Percentiles rank a stretch among this genome's conserved stretches.
Evolutionary conservation across 176 grass and related monocot genomes (phyloP).

Genomic region (Areca catechu): DNA sequence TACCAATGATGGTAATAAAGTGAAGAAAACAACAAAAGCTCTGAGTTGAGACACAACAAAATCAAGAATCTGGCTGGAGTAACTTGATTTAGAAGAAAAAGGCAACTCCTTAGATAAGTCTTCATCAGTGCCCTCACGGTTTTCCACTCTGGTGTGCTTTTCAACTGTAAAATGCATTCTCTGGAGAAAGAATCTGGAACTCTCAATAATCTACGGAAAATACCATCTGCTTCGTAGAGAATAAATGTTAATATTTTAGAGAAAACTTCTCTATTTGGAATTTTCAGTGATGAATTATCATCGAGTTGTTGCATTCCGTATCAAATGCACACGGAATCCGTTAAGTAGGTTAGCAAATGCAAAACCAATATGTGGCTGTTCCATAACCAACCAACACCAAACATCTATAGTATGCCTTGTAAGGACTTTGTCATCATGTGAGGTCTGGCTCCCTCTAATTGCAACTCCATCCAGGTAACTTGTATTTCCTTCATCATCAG

Average conservation of each 20-base stretch:
- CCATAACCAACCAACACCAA: conserved; percentile 77
- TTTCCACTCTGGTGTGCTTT: conserved; percentile 47
- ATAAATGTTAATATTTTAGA: conserved; percentile 63
- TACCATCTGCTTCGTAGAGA: conserved; percentile 44
- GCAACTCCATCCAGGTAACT: conserved; percentile 13
- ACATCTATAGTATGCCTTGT: conserved; percentile 67
- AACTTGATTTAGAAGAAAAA: conserved; percentile 70
- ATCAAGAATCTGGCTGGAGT: conserved; percentile 32
- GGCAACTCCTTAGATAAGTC: conserved; percentile 53
- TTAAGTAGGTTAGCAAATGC: conserved; percentile 53
- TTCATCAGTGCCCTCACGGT: conserved; percentile 49
- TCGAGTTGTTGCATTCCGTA: conserved; percentile 49
- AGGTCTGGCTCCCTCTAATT: neutral
- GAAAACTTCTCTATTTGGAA: conserved; percentile 50
- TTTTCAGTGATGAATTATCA: conserved; percentile 30
- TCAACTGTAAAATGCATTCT: conserved; percentile 56
- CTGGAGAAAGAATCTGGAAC: conserved; percentile 43
- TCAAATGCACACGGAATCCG: conserved; percentile 53
- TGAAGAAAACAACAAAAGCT: conserved; percentile 10
- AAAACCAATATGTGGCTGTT: conserved; percentile 53
- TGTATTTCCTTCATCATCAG: conserved; percentile 48
- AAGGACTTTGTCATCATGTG: conserved; percentile 39
- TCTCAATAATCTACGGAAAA: conserved; percentile 59
- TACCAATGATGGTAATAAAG: conserved; percentile 26
- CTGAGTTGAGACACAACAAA: conserved; percentile 20